A percentile compares a stretch with the other conserved stretches of the same genome.
Evolutionary conservation across 306 rosid species (phyloP).

Genomic region (Cucumis cinereus): DNA sequence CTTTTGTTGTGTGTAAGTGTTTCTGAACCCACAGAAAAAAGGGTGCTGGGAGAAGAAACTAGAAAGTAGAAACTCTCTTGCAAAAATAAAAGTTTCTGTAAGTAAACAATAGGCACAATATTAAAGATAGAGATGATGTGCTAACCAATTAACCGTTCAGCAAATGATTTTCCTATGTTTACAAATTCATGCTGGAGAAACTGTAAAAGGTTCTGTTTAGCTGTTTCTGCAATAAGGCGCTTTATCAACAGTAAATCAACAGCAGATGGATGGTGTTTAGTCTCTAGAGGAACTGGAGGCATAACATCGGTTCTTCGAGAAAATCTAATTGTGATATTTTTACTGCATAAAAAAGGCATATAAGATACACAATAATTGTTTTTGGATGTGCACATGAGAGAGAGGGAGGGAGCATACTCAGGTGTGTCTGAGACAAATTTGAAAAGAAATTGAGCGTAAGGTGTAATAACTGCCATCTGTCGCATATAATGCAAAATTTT

Average conservation of each 20-base stretch:
- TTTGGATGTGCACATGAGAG: background rate
- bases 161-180: conserved; percentile 70
- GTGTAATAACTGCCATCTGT: conserved; percentile 76
- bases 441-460: conserved; percentile 65
- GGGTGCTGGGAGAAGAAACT: background rate
- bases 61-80: background rate
- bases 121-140: background rate
- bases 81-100: background rate
- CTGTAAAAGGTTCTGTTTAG: conserved; percentile 75
- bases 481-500: conserved; percentile 95
- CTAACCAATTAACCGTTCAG: conserved; percentile 84
- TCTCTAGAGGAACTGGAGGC: conserved; percentile 91
- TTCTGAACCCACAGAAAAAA: background rate
- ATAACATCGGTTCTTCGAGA: conserved; percentile 91
- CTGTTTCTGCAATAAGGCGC: conserved; percentile 74
- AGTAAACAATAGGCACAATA: background rate
- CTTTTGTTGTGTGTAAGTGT: background rate
- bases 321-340: conserved; percentile 74
- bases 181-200: conserved; percentile 93
- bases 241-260: conserved; percentile 83
- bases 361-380: conserved; percentile 12
- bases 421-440: conserved; percentile 66
- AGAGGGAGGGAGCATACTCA: conserved; percentile 47
- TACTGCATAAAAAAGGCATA: conserved; percentile 36
- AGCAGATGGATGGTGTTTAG: conserved; percentile 93